phyloP scores from a whole-genome alignment of 1,284 basidiomycete genomes.

The Amylostereum chailletii region DNA sequence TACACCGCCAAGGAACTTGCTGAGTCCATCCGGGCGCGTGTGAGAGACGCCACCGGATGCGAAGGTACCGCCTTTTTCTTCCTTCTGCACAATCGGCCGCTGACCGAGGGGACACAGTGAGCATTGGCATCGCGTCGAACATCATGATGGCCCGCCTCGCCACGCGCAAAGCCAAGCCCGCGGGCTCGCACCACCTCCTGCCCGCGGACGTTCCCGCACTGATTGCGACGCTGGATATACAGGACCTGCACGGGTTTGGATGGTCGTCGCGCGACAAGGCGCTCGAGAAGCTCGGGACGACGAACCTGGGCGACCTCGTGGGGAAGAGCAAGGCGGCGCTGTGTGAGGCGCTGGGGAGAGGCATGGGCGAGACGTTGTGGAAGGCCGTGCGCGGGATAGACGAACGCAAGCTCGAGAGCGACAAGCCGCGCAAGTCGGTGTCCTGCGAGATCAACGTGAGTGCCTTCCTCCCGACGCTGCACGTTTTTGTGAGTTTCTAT shows the following conservation, averaged over 20 bases:
- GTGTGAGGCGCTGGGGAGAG: constrained; percentile 72
- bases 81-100: background rate
- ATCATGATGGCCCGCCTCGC: constrained; percentile 90
- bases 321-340: constrained; percentile 55
- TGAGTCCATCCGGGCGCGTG: constrained; percentile 70
- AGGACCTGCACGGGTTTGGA: constrained; percentile 86
- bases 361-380: constrained; percentile 78
- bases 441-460: constrained; percentile 87
- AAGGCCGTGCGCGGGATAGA: constrained; percentile 83
- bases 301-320: constrained; percentile 61
- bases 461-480: constrained; percentile 8
- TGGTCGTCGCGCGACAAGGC: constrained; percentile 66
- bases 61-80: constrained; percentile 46
- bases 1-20: constrained; percentile 73
- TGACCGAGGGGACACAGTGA: constrained; percentile 39
- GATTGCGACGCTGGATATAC: constrained; percentile 73
- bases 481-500: constrained; percentile 7
- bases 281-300: constrained; percentile 66
- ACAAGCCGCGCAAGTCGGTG: constrained; percentile 81
- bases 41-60: constrained; percentile 73
- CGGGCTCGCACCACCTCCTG: constrained; percentile 70
- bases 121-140: constrained; percentile 89
- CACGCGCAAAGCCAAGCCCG: constrained; percentile 87
- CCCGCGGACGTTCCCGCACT: constrained; percentile 46
- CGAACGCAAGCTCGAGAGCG: constrained; percentile 68